phyloP scores from a whole-genome alignment of 2,329 filamentous ascomycete genomes.

The Ophiostoma pallidulum region DNA sequence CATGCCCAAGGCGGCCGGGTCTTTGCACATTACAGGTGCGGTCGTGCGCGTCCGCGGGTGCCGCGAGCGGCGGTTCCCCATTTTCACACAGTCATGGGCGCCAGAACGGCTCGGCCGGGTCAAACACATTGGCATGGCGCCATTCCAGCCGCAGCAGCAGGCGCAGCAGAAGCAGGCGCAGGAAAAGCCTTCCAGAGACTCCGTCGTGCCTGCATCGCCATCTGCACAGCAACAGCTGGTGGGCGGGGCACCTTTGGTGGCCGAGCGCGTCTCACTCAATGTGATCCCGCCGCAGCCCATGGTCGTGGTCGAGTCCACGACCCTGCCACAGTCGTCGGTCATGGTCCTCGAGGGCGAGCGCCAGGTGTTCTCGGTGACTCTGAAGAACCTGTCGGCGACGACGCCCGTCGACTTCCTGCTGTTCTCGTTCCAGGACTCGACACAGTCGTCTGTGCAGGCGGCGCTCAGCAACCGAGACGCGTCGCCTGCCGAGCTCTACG shows the following conservation, averaged over 20 bases:
- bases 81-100: constrained; percentile 70
- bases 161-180: neutral
- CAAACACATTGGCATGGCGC: constrained; percentile 61
- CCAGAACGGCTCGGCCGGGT: constrained; percentile 61
- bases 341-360: constrained; percentile 92
- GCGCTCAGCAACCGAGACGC: constrained; percentile 70
- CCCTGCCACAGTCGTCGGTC: constrained; percentile 71
- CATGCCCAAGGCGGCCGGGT: constrained; percentile 55
- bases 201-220: no score
- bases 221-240: constrained; percentile 2
- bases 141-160: constrained; percentile 28
- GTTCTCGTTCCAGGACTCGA: constrained; percentile 85
- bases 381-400: constrained; percentile 63
- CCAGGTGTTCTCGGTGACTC: constrained; percentile 64
- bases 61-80: constrained; percentile 70
- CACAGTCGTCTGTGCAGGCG: constrained; percentile 64
- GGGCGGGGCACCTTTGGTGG: constrained; percentile 32
- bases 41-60: constrained; percentile 73
- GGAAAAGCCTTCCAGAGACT: no score
- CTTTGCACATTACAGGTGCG: constrained; percentile 67
- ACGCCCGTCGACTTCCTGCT: constrained; percentile 75
- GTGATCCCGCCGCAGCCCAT: constrained; percentile 75
- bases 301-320: constrained; percentile 64
- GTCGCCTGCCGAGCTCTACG: constrained; percentile 69
- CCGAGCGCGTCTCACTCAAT: constrained; percentile 51